phyloP scores from a whole-genome alignment of 2,329 filamentous ascomycete species.

The Trichoderma brevicompactum region DNA sequence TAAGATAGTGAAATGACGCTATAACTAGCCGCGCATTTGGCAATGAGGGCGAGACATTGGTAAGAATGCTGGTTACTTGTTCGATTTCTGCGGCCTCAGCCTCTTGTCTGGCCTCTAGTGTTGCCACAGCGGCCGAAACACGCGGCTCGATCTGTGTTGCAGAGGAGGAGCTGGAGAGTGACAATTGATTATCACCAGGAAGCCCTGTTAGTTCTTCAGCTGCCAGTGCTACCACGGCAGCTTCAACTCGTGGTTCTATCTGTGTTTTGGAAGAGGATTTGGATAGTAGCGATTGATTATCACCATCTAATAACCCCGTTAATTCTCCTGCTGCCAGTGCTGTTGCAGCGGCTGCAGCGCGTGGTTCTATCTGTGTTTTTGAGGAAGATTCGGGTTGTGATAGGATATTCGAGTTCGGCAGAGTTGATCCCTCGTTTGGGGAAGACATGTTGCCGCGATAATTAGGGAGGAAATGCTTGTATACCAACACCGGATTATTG shows the following conservation, averaged over 20 bases:
- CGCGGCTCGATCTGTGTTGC: neutral
- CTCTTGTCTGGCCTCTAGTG: neutral
- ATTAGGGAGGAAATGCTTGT: too few species aligned
- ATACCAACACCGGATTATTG: too few species aligned
- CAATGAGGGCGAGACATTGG: neutral
- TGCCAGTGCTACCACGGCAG: neutral
- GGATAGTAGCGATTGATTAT: too few species aligned
- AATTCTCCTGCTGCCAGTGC: neutral
- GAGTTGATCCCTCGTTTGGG: too few species aligned
- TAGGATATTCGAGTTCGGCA: too few species aligned
- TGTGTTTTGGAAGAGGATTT: neutral
- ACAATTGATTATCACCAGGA: neutral
- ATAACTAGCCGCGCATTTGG: constrained; percentile 4
- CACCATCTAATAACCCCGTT: too few species aligned
- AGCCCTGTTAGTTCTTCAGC: neutral
- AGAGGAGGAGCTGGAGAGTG: neutral
- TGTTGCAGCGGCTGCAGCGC: neutral
- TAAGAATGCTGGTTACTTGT: neutral
- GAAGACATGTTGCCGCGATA: too few species aligned
- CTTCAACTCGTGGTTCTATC: neutral
- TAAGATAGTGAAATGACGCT: neutral
- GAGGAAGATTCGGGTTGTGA: too few species aligned
- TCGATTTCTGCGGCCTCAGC: neutral
- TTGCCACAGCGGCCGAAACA: neutral
- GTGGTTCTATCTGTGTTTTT: neutral